Evolutionary conservation across 2,329 filamentous ascomycete species (phyloP).

Genomic region (Colletotrichum sp.): DNA sequence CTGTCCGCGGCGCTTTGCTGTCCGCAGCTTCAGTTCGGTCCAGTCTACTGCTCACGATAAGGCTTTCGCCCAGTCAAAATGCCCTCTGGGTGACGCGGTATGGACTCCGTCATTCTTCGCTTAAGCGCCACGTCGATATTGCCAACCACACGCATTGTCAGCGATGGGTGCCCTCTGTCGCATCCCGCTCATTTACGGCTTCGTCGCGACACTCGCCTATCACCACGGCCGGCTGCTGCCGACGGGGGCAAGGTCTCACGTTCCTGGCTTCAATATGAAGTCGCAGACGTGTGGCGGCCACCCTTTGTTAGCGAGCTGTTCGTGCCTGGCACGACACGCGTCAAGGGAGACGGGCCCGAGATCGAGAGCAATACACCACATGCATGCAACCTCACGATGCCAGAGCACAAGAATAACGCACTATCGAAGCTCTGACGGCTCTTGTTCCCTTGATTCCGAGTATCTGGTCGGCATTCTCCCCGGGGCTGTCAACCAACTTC

Average conservation of each 20-base stretch:
- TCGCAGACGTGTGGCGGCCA: not conserved
- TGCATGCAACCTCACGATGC: constrained; percentile 10
- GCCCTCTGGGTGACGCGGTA: not conserved
- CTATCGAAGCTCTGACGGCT: not conserved
- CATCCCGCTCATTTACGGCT: constrained; percentile 4
- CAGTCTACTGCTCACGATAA: not conserved
- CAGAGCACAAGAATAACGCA: not conserved
- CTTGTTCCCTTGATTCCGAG: constrained; percentile 10
- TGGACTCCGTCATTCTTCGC: not conserved
- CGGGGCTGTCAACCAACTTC: not conserved
- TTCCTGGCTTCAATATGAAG: not conserved
- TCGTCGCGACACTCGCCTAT: not conserved
- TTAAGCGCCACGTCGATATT: not conserved
- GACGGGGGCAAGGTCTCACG: not conserved
- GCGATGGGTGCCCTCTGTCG: not conserved
- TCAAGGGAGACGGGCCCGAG: constrained; percentile 7
- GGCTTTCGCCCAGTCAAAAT: not conserved
- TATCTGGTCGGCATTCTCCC: constrained; percentile 1
- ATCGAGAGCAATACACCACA: not conserved
- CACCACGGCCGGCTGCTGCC: constrained; percentile 4
- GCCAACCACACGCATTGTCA: not conserved
- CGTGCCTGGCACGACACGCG: not conserved
- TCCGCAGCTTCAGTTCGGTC: constrained; percentile 9
- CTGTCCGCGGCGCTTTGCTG: not conserved
- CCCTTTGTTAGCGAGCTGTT: not conserved